These are phyloP conservation scores for Lasiosphaeria ovina DNA, from an alignment of 495 filamentous ascomycete species.

Conservation along the genomic window DNA sequence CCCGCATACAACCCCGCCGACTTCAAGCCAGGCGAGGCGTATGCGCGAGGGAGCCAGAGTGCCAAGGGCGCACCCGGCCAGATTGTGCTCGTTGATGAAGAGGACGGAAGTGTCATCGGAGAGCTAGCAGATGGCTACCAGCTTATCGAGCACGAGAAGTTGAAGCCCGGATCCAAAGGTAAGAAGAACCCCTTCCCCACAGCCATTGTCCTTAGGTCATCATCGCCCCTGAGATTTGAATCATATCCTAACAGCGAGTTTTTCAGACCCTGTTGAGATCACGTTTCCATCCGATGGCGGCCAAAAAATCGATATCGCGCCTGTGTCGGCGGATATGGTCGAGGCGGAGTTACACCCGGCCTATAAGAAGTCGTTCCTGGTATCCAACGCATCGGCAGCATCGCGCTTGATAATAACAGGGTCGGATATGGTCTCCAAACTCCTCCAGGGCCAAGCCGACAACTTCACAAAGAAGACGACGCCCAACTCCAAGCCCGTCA, in stretches of 20 bases:
- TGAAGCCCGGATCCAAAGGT: slow-evolving; percentile 88
- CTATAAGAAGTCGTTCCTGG: slow-evolving; percentile 80
- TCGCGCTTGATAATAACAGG: slow-evolving; percentile 91
- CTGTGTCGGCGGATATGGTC: slow-evolving; percentile 76
- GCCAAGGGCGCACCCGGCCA: slow-evolving; percentile 54
- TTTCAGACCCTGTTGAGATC: slow-evolving; percentile 86
- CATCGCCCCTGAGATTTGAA: not conserved
- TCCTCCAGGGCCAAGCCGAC: slow-evolving; percentile 72
- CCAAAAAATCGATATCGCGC: slow-evolving; percentile 70
- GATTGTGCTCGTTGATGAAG: slow-evolving; percentile 94
- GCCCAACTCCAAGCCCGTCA: slow-evolving; percentile 73
- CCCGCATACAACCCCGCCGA: slow-evolving; percentile 76
- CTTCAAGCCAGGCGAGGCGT: slow-evolving; percentile 76
- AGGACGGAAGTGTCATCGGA: slow-evolving; percentile 91
- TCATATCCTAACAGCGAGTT: not conserved
- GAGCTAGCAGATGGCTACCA: slow-evolving; percentile 82
- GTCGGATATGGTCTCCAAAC: slow-evolving; percentile 72
- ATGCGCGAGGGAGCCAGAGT: slow-evolving; percentile 55
- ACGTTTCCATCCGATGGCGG: slow-evolving; percentile 71
- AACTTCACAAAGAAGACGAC: slow-evolving; percentile 75
- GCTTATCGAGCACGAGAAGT: slow-evolving; percentile 67
- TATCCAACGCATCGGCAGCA: slow-evolving; percentile 84
- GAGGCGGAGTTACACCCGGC: slow-evolving; percentile 80
- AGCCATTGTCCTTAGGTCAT: not conserved
- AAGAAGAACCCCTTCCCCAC: slow-evolving; percentile 17